phyloP scores from a whole-genome alignment of 2,329 filamentous ascomycete genomes.

The Beauveria caledonica region DNA sequence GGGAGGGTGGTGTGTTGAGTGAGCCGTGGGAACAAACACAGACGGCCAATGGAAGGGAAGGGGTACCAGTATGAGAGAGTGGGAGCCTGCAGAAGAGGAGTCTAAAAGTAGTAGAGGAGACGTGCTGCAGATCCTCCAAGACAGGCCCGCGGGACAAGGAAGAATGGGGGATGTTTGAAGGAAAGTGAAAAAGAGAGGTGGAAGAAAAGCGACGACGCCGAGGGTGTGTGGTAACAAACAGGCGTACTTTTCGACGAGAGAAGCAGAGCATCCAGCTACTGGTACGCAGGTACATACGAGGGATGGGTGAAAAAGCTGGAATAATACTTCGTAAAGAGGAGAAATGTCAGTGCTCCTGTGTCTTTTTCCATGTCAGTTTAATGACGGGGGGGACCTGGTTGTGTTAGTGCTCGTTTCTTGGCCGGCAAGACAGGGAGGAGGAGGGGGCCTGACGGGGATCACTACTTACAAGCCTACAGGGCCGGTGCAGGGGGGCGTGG shows the following conservation, averaged over 20 bases:
- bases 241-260: not conserved
- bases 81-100: conserved; percentile 3
- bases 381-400: not conserved
- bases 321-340: not conserved
- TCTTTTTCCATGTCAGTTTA: not conserved
- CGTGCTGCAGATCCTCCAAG: not conserved
- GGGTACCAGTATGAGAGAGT: not conserved
- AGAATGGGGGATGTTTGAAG: not conserved
- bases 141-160: not conserved
- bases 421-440: not conserved
- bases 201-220: not conserved
- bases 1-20: not conserved
- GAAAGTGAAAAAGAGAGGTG: not conserved
- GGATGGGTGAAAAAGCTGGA: not conserved
- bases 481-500: not conserved
- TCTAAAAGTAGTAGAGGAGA: not conserved
- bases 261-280: too few relatives aligned
- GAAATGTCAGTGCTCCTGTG: not conserved
- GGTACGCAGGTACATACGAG: not conserved
- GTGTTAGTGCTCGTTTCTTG: not conserved
- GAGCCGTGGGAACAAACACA: conserved; percentile 4
- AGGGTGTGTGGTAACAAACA: not conserved
- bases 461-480: too few relatives aligned
- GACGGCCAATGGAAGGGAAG: not conserved
- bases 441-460: not conserved